Percentiles rank a stretch among this genome's conserved stretches.
These are phyloP conservation scores for Xeromyces bisporus DNA, from an alignment of 495 filamentous ascomycete species.

Conservation along the genomic window DNA sequence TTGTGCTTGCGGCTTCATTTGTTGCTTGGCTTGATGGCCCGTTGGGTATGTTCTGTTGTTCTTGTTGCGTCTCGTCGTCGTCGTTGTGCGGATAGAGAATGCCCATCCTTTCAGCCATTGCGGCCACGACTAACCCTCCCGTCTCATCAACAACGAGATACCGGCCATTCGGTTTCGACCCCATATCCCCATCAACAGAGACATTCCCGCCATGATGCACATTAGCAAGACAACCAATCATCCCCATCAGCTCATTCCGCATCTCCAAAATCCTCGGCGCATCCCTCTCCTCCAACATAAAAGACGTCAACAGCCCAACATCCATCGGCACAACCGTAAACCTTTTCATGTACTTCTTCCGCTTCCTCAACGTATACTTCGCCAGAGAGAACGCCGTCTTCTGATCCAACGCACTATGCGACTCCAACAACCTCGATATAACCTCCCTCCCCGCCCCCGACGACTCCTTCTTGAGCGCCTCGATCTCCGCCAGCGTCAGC, in stretches of 20 bases:
- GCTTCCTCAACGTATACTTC: constrained; percentile 89
- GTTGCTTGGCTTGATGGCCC: constrained; percentile 1
- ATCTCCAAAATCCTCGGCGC: constrained; percentile 69
- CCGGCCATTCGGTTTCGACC: constrained; percentile 39
- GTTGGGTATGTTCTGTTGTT: constrained; percentile 1
- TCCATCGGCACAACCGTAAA: constrained; percentile 77
- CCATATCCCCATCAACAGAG: constrained; percentile 11
- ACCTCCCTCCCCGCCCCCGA: constrained; percentile 70
- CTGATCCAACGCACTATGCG: constrained; percentile 73
- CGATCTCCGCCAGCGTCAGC: constrained; percentile 74
- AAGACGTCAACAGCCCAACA: constrained; percentile 52
- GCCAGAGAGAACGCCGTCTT: constrained; percentile 87
- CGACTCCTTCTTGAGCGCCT: constrained; percentile 67
- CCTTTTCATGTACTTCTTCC: constrained; percentile 75
- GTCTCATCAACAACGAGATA: constrained; percentile 89
- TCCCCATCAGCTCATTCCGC: constrained; percentile 65
- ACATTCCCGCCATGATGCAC: constrained; percentile 33
- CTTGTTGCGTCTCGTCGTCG: constrained; percentile 10
- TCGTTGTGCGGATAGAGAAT: constrained; percentile 45
- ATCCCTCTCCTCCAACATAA: constrained; percentile 61
- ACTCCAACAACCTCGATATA: constrained; percentile 68
- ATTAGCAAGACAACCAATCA: constrained; percentile 51
- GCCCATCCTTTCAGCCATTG: constrained; percentile 83
- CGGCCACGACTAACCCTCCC: constrained; percentile 67
- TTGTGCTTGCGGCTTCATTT: constrained; percentile 4